These are phyloP conservation scores for Penicillium egyptiacum DNA, from an alignment of 495 filamentous ascomycete genomes.

Conservation along the genomic window DNA sequence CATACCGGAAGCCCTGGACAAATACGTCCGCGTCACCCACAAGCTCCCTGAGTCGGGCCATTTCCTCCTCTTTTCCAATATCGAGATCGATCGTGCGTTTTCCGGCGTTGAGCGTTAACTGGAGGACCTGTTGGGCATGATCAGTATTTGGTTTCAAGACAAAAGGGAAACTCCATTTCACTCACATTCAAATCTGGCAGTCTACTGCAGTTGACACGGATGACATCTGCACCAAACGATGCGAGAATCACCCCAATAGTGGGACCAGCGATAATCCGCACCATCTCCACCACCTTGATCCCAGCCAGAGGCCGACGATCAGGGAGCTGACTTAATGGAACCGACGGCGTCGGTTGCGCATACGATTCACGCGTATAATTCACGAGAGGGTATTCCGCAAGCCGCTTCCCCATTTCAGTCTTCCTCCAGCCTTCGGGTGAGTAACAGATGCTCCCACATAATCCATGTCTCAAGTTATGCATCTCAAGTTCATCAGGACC, in stretches of 20 bases:
- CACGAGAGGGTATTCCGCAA: constrained; percentile 26
- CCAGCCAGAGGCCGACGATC: constrained; percentile 51
- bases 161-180: neutral
- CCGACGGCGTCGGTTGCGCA: constrained; percentile 22
- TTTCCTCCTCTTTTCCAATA: constrained; percentile 44
- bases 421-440: constrained; percentile 33
- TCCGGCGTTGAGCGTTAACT: constrained; percentile 50
- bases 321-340: constrained; percentile 8
- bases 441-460: constrained; percentile 39
- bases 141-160: neutral
- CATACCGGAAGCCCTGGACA: constrained; percentile 56
- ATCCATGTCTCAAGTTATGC: constrained; percentile 31
- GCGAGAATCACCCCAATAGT: constrained; percentile 54
- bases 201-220: constrained; percentile 56
- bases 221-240: constrained; percentile 60
- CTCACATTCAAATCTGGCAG: constrained; percentile 48
- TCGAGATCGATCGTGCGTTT: constrained; percentile 57
- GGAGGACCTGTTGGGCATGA: constrained; percentile 33
- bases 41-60: constrained; percentile 41
- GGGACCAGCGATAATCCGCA: constrained; percentile 61
- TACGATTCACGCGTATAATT: constrained; percentile 25
- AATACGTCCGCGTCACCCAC: constrained; percentile 57
- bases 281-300: constrained; percentile 60
- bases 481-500: constrained; percentile 38
- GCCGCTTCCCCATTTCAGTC: constrained; percentile 31